These are phyloP conservation scores for Mikania micrantha DNA, from an alignment of 129 eudicot species.

Conservation along the genomic window DNA sequence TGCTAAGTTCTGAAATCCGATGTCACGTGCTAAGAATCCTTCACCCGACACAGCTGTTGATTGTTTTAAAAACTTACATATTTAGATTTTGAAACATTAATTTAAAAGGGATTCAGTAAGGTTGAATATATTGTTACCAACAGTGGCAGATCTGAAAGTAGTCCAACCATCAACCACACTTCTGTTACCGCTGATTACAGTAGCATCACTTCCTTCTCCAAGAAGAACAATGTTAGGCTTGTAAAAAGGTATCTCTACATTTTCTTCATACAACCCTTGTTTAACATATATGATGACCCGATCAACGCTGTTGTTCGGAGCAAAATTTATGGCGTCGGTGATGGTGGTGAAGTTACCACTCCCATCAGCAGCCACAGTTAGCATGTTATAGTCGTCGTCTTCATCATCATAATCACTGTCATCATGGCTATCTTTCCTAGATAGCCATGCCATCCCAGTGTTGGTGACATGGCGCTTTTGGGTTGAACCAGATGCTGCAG, in stretches of 20 bases:
- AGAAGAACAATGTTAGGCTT: conserved; percentile 67
- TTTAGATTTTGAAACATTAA: too few species aligned
- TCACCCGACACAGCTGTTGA: conserved; percentile 75
- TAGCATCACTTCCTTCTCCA: conserved; percentile 77
- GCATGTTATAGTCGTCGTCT: conserved; percentile 13
- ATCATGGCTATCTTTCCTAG: conserved; percentile 9
- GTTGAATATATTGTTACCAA: conserved; percentile 40
- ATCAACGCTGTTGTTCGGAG: conserved; percentile 68
- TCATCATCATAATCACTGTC: conserved; percentile 15
- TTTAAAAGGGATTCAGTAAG: too few species aligned
- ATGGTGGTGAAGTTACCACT: conserved; percentile 66
- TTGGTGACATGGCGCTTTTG: neutral
- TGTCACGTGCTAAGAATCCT: conserved; percentile 86
- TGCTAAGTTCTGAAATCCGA: conserved; percentile 62
- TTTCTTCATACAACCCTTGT: conserved; percentile 62
- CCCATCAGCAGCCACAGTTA: conserved; percentile 77
- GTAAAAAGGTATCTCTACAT: conserved; percentile 66
- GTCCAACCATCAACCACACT: conserved; percentile 79
- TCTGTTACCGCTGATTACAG: conserved; percentile 56
- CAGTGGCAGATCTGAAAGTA: conserved; percentile 88
- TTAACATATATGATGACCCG: conserved; percentile 50
- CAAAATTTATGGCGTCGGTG: conserved; percentile 57
- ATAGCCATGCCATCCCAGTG: conserved; percentile 36
- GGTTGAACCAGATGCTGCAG: neutral
- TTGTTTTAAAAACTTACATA: too few species aligned